Conservation (phyloP, 768 basidiomycete genomes). For the Floccularia luteovirens region DNA sequence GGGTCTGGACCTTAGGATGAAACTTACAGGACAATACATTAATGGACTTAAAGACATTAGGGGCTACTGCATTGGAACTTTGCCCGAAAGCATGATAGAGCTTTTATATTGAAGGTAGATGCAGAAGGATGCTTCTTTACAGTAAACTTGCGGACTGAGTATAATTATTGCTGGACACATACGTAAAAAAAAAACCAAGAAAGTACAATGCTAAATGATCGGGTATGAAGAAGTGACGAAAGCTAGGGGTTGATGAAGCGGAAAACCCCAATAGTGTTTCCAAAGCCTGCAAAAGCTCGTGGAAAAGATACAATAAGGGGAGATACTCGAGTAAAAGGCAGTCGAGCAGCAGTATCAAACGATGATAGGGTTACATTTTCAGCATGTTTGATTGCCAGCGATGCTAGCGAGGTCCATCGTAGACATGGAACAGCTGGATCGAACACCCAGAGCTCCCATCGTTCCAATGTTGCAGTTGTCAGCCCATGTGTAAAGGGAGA, state of each 20-base stretch:
- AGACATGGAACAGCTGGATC: conserved; percentile 45
- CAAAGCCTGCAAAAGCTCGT: conserved; percentile 63
- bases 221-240: not conserved
- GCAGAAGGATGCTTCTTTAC: no score
- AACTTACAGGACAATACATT: no score
- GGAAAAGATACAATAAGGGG: conserved; percentile 44
- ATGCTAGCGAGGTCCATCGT: conserved; percentile 43
- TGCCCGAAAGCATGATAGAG: no score
- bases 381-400: conserved; percentile 24
- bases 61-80: no score
- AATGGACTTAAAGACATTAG: no score
- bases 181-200: conserved; percentile 1
- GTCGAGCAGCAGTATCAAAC: conserved; percentile 38
- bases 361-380: conserved; percentile 10
- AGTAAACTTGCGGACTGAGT: no score
- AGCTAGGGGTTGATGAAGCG: conserved; percentile 17
- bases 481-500: conserved; percentile 32
- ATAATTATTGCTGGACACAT: not conserved
- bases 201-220: not conserved
- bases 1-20: no score
- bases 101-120: no score
- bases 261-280: conserved; percentile 68
- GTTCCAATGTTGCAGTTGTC: conserved; percentile 56
- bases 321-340: conserved; percentile 78
- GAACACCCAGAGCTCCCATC: conserved; percentile 83